Conservation (phyloP, 345 rosid genomes). For the Alliaria petiolata region DNA sequence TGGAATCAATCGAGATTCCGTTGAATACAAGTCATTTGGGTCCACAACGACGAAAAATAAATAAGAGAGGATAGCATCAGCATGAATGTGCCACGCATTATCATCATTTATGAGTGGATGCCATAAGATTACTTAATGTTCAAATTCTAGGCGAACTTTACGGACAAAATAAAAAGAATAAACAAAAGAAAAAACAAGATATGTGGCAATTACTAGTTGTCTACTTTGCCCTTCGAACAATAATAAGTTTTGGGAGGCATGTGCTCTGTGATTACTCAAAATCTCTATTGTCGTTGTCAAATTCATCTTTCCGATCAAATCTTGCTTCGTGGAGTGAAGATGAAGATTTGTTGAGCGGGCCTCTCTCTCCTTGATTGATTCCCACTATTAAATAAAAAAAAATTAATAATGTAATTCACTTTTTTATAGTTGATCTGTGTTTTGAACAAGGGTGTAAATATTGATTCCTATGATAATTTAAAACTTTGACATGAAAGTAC, state of each 20-base stretch:
- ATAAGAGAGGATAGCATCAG: neutral
- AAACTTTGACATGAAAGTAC: too few species aligned
- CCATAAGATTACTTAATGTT: neutral
- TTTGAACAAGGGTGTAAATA: neutral
- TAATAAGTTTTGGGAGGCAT: conserved; percentile 24
- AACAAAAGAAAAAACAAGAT: conserved; percentile 13
- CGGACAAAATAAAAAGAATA: conserved; percentile 11
- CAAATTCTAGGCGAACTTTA: conserved; percentile 14
- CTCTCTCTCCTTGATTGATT: conserved; percentile 27
- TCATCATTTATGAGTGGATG: neutral
- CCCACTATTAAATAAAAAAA: neutral
- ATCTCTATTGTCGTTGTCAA: conserved; percentile 25
- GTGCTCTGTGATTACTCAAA: conserved; percentile 30
- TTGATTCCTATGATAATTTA: neutral
- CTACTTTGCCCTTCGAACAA: neutral
- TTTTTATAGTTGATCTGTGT: neutral
- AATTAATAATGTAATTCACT: neutral
- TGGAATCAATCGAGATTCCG: neutral
- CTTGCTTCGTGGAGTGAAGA: conserved; percentile 24
- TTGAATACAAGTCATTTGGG: neutral
- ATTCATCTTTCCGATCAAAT: conserved; percentile 20
- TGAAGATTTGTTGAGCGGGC: conserved; percentile 15
- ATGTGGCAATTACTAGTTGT: conserved; percentile 2
- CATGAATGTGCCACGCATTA: neutral
- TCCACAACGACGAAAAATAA: neutral